phyloP scores from a whole-genome alignment of 371 early-diverging fungal species.

The Rhizomucor pusillus region DNA sequence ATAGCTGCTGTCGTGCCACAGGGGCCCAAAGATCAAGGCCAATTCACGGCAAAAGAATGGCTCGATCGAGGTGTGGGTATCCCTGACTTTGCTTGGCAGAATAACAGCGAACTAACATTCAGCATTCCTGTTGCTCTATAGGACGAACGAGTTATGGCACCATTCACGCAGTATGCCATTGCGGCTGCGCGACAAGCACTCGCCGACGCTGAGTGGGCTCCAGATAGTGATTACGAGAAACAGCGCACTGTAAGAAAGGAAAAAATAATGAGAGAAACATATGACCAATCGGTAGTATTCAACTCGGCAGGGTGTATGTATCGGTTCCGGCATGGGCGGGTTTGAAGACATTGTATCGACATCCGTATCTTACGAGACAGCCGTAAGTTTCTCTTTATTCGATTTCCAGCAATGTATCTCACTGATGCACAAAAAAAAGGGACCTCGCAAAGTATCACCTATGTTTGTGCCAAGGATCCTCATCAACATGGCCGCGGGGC shows the following conservation, averaged over 20 bases:
- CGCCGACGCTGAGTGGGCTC: constrained; percentile 73
- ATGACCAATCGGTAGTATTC: background rate
- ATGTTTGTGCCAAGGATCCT: constrained; percentile 90
- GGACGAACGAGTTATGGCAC: constrained; percentile 78
- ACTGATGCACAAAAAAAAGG: constrained; percentile 39
- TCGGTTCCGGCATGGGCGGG: constrained; percentile 92
- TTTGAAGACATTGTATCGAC: constrained; percentile 79
- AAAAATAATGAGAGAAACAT: constrained; percentile 4
- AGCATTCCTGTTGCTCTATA: constrained; percentile 18
- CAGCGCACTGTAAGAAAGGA: constrained; percentile 49
- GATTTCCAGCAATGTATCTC: background rate
- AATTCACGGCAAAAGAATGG: constrained; percentile 72
- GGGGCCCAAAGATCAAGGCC: constrained; percentile 50
- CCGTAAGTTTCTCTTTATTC: constrained; percentile 35
- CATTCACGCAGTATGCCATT: constrained; percentile 88
- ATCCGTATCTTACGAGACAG: constrained; percentile 47
- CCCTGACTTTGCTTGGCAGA: background rate
- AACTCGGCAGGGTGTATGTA: constrained; percentile 72
- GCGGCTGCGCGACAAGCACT: constrained; percentile 87
- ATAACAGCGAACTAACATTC: too few relatives aligned
- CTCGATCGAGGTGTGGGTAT: constrained; percentile 63
- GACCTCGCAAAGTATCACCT: constrained; percentile 79
- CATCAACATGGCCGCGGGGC: constrained; percentile 94
- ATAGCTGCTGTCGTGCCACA: constrained; percentile 77
- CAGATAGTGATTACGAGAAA: constrained; percentile 50